Conservation (phyloP, 2,329 filamentous ascomycete species). For the Talaromyces sp. region DNA sequence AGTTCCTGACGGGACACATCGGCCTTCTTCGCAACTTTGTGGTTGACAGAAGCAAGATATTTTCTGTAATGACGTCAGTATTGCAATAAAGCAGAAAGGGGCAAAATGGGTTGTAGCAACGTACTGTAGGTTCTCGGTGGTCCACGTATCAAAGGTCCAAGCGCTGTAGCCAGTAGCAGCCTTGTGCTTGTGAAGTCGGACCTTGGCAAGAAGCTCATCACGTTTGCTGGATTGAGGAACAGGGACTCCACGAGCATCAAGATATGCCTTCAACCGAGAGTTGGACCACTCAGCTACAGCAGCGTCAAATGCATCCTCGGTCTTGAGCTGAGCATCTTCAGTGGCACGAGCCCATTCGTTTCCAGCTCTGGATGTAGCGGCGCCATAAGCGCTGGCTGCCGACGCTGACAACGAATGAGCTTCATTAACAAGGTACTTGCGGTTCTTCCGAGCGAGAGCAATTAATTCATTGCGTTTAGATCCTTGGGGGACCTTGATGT, state of each 20-base stretch:
- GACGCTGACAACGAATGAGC: constrained; percentile 44
- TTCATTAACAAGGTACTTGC: constrained; percentile 51
- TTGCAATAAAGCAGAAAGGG: constrained; percentile 40
- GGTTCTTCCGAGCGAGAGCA: constrained; percentile 83
- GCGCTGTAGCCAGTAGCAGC: constrained; percentile 61
- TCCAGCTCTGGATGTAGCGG: constrained; percentile 67
- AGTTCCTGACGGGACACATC: constrained; percentile 68
- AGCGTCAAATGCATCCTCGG: constrained; percentile 61
- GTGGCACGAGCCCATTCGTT: constrained; percentile 75
- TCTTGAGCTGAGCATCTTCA: constrained; percentile 57
- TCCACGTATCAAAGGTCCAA: constrained; percentile 77
- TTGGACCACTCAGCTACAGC: constrained; percentile 64
- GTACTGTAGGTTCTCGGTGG: constrained; percentile 62
- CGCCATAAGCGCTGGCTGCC: constrained; percentile 51
- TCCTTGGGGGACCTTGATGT: constrained; percentile 83
- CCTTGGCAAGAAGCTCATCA: constrained; percentile 67
- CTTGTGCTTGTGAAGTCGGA: constrained; percentile 68
- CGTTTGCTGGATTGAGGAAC: constrained; percentile 66
- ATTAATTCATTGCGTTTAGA: constrained; percentile 85
- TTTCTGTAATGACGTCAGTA: constrained; percentile 43
- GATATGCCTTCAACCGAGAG: constrained; percentile 68
- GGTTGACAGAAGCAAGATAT: constrained; percentile 43
- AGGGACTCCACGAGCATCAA: constrained; percentile 70
- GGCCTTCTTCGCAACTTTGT: constrained; percentile 55
- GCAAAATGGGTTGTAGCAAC: constrained; percentile 8